phyloP scores from a whole-genome alignment of 1,284 basidiomycete genomes.

The Pyrrhoderma lamaoense region DNA sequence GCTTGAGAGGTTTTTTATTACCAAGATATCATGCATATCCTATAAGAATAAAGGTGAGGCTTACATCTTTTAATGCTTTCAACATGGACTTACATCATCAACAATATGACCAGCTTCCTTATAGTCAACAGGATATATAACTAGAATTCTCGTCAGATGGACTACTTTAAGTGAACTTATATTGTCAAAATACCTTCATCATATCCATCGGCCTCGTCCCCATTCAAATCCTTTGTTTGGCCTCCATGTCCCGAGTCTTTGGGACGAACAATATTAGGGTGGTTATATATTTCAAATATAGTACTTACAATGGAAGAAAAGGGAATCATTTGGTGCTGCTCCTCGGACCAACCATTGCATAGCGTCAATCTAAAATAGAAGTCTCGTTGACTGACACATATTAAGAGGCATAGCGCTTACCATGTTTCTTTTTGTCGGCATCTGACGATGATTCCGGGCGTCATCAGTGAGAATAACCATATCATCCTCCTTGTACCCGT shows the following conservation, averaged over 20 bases:
- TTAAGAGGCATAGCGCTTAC: constrained; percentile 31
- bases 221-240: constrained; percentile 42
- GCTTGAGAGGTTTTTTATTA: background rate
- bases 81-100: constrained; percentile 62
- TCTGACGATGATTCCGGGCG: constrained; percentile 48
- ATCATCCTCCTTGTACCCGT: constrained; percentile 69
- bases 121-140: constrained; percentile 82
- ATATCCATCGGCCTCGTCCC: constrained; percentile 32
- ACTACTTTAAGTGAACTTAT: background rate
- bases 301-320: constrained; percentile 85
- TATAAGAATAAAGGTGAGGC: constrained; percentile 25
- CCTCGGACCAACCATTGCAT: constrained; percentile 88
- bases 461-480: constrained; percentile 88
- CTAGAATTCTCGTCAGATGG: constrained; percentile 29
- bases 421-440: constrained; percentile 80
- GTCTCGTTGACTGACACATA: background rate
- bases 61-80: background rate
- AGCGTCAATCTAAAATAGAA: constrained; percentile 49
- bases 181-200: constrained; percentile 29
- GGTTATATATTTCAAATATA: no score
- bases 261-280: no score
- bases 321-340: constrained; percentile 75
- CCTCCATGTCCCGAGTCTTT: constrained; percentile 50
- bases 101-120: constrained; percentile 66
- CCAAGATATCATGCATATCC: constrained; percentile 68